A percentile compares a stretch with the other conserved stretches of the same genome.
Evolutionary conservation across 805 yeast species (phyloP).

Genomic region (Scheffersomyces amazonensis): DNA sequence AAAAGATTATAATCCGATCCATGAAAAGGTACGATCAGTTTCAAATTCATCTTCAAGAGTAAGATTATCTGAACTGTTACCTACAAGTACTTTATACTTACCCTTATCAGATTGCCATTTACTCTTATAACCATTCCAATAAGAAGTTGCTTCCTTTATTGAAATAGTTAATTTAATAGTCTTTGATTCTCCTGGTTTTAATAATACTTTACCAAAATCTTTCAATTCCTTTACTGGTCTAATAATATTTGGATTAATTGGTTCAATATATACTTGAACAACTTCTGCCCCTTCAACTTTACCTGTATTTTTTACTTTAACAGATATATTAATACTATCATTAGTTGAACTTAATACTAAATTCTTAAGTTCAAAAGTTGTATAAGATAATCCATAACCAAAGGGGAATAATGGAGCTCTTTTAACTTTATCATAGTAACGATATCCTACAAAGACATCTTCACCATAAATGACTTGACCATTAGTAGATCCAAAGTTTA

Average conservation of each 20-base stretch:
- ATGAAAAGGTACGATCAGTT: conserved; percentile 5
- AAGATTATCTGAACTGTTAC: conserved; percentile 34
- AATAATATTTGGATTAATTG: conserved; percentile 32
- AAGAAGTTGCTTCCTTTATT: conserved; percentile 51
- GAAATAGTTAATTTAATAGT: conserved; percentile 36
- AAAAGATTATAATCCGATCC: conserved; percentile 8
- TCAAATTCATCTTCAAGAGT: conserved; percentile 14
- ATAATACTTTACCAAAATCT: conserved; percentile 50
- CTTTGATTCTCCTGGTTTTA: conserved; percentile 43
- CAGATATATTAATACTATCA: conserved; percentile 26
- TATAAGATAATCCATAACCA: conserved; percentile 62
- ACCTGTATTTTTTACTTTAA: conserved; percentile 50
- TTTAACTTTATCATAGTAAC: conserved; percentile 53
- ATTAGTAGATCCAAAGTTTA: conserved; percentile 25
- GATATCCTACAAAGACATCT: conserved; percentile 63
- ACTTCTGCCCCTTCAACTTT: conserved; percentile 48
- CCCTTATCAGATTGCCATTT: conserved; percentile 54
- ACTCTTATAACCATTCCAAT: conserved; percentile 46
- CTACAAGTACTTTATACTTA: conserved; percentile 47
- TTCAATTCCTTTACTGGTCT: conserved; percentile 64
- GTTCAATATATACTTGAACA: conserved; percentile 51
- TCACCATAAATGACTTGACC: conserved; percentile 49
- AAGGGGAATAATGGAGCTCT: conserved; percentile 54
- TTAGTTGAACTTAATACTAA: conserved; percentile 29
- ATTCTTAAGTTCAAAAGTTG: conserved; percentile 42